Evolutionary conservation across 2,329 filamentous ascomycete species (phyloP), one percentile per base, ranked within the genome.

Genomic region (Hypoxylon sp.): DNA sequence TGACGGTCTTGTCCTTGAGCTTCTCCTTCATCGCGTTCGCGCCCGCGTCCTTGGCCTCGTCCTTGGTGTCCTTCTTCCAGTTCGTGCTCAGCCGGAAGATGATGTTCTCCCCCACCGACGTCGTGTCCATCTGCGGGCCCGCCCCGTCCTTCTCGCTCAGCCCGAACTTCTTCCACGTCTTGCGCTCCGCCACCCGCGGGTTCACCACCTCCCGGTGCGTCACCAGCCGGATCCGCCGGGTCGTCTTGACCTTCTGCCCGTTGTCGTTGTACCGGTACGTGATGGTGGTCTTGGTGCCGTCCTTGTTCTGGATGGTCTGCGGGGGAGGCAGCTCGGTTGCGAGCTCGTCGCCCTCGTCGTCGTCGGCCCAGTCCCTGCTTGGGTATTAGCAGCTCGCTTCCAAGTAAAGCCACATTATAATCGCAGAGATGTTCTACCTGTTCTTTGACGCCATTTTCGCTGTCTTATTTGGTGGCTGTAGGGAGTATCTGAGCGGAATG

Each of bases 1-100:
- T 98, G 86, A 99, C 96, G 85, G 97, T 96, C 89, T 97, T 97
- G 84, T 97, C 94, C 88, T 96, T 97, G 77, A 98, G 86, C 83
- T 92, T 91, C 78, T 90, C 88, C 83, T 92, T 92, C 83, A 91
- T 87, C 75, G 85, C 85, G 81, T 91, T 88, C 75, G 91, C 89
- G 80, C 92, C 91, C 76, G 86, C 82, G 75, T 89, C 88, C 77
- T 89, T 87, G 82, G 88, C 87, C 82, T 95, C 92, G 78, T 91
- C 91, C 82, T 93, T 92, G 78, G 91, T 90, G 72, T 92, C 92
- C 77, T 92, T 89, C 84, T 94, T 95, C 94, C 93, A 99, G 86
- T 96, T 97, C 74, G 92, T 87, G 78, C 89, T 91, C 38, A 95
- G 96, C 70, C 92, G 87, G 91, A 99, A 98, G 78, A 96, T 89